A percentile compares a stretch with the other conserved stretches of the same genome.
These are phyloP conservation scores for Colletotrichum horii DNA, from an alignment of 2,329 filamentous ascomycete genomes.

Conservation along the genomic window DNA sequence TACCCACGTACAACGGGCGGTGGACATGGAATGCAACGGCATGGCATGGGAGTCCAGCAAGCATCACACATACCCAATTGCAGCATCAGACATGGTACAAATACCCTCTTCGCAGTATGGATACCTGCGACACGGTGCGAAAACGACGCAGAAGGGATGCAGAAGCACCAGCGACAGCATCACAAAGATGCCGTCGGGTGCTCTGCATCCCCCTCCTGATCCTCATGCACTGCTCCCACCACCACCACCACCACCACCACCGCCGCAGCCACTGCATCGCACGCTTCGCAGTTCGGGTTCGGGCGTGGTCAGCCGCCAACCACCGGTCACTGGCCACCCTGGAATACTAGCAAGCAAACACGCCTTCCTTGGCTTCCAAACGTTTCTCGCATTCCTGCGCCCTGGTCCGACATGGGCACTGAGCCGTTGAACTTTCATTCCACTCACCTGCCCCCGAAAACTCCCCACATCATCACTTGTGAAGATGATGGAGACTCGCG, in stretches of 20 bases:
- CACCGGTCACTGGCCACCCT: background rate
- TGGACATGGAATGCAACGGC: background rate
- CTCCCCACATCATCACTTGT: background rate
- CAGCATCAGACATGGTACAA: background rate
- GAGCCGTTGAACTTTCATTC: constrained; percentile 5
- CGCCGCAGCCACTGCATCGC: background rate
- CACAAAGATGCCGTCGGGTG: background rate
- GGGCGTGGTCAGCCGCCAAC: background rate
- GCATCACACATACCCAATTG: background rate
- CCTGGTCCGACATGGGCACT: background rate
- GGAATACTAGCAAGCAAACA: constrained; percentile 4
- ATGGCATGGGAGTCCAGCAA: background rate
- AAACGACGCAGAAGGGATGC: background rate
- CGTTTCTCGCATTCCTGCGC: constrained; percentile 8
- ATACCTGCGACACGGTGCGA: background rate
- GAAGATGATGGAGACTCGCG: background rate
- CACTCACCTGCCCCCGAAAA: background rate
- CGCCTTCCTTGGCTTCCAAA: background rate
- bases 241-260: background rate
- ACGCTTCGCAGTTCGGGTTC: background rate
- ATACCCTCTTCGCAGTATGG: background rate
- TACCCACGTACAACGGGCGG: background rate
- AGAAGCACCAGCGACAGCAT: background rate
- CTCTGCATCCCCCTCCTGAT: background rate
- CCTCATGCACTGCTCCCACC: background rate